Base-by-base conservation (phyloP, 2,329 filamentous ascomycete genomes). In the Botryotinia globosa region DNA sequence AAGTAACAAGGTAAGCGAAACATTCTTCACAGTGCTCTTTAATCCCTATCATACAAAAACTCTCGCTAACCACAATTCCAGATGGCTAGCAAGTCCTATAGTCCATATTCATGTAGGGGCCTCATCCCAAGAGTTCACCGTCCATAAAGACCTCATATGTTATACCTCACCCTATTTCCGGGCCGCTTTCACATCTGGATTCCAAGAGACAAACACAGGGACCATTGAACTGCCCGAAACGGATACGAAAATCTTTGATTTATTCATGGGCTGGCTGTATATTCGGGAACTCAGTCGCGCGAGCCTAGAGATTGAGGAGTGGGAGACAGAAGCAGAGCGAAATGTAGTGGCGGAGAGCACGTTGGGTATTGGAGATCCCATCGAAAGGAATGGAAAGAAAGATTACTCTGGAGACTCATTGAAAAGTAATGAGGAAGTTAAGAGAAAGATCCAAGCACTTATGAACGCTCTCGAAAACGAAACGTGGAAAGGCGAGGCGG, bases 371-470 rank as follows among this genome's bases (percentile, higher is more conserved):
- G 12, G 5, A 14, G 12, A 54, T n/a, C 25, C 48, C 5, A 7
- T 16, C 48, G 48, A n/a, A n/a, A n/a, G 2, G 2, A 54, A 2
- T 16, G 25, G 0, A 2, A 16, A 54, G 25, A 16, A 16, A 1
- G 6, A 54, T n/a, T 0, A n/a, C 48, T 6, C 0, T n/a, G 12
- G n/a, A n/a, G 3, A 54, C 0, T 25, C 48, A n/a, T 6, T 16
- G 1, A 3, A n/a, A 54, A n/a, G 25, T 0, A 7, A 54, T 10
- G 25, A 54, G 5, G 3, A n/a, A 54, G 0, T 54, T 3, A 54
- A 14, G 48, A 54, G 25, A 54, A 54, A 16, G 16, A 54, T 54
- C 5, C 12, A 54, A 3, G 25, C 48, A n/a, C 48, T 54, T 6
- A 54, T 54, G 25, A n/a, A 54, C 25, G 25, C 48, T n/a, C 25